Evolutionary conservation across 2,329 filamentous ascomycete species (phyloP), one percentile per base, ranked within the genome.

Genomic region (Dactylonectria estremocensis): DNA sequence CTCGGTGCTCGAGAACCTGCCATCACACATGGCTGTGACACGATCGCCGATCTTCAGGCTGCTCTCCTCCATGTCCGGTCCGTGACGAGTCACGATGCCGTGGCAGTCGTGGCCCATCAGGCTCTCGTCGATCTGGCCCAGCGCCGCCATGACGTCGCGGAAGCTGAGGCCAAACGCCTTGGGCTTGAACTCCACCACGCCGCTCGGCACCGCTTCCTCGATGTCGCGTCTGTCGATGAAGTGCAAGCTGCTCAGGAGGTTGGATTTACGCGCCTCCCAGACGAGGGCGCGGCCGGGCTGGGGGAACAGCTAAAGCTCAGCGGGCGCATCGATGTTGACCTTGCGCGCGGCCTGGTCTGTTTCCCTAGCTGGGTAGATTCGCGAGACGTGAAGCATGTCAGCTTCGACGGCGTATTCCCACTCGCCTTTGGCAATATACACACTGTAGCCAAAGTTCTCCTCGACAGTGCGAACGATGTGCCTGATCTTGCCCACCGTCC

Each of bases 61-160:
- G 16, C 37, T 40, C 10, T 40, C 2, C 16, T 40, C 37, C 13
- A 13, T 40, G 14, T 49, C 4, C 2, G 48, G 13, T 33, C 18
- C 13, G 59, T 53, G 2, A 59, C 28, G 9, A 59, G 33, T 70
- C 66, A 50, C 50, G 10, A 49, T n/a, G 2, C 77, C 76, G 5
- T 60, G 35, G 9, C 69, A 70, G 0, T 68, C 72, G 10, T 46
- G 35, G 31, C 78, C 68, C n/a, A 77, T 57, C 46, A 74, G 75
- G 1, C 73, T 62, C 14, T 53, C 71, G 16, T 73, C 72, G 9
- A 74, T 49, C 28, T 72, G 62, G 0, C 76, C 75, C 9, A 74
- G 69, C 1, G 71, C 67, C 2, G 72, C 65, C 45, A 78, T 50
- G 20, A 77, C 58, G n/a, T 78, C 65, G 3, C 60, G 59, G 54